A percentile compares a stretch with the other conserved stretches of the same genome.
Evolutionary conservation across 2,329 filamentous ascomycete genomes (phyloP).

Genomic region (Diaporthe australafricana): DNA sequence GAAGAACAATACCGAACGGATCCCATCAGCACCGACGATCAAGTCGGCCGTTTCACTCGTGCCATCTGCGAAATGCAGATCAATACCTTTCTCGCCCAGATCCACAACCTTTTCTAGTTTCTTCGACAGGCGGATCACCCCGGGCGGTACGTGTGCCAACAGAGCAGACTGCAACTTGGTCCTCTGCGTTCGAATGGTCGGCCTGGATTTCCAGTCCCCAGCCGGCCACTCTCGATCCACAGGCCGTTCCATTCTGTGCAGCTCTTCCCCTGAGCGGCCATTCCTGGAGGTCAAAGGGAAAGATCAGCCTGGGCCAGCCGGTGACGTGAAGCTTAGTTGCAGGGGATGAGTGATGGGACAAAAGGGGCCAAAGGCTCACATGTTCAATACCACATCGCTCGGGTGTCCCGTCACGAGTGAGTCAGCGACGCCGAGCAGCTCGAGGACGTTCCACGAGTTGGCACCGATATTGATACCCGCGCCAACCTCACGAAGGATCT

Average conservation of each 20-base stretch:
- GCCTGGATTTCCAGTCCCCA: conserved; percentile 29
- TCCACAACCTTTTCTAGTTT: conserved; percentile 55
- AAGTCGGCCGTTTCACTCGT: conserved; percentile 54
- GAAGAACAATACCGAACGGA: conserved; percentile 53
- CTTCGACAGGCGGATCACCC: conserved; percentile 57
- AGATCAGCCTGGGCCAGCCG: not conserved
- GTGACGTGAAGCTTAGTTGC: too few relatives aligned
- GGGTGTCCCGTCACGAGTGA: conserved; percentile 33
- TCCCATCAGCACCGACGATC: conserved; percentile 64
- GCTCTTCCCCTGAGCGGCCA: conserved; percentile 43
- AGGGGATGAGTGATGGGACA: not conserved
- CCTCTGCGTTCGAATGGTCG: conserved; percentile 40
- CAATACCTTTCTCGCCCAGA: conserved; percentile 48
- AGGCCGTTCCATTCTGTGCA: conserved; percentile 41
- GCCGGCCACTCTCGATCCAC: conserved; percentile 33
- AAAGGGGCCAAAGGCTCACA: not conserved
- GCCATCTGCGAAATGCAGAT: conserved; percentile 59
- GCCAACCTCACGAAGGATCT: conserved; percentile 50
- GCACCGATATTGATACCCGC: conserved; percentile 51
- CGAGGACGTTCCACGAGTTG: conserved; percentile 51
- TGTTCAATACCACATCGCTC: conserved; percentile 33
- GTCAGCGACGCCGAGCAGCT: conserved; percentile 46
- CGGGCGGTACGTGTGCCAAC: conserved; percentile 56
- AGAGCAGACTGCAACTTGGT: conserved; percentile 61
- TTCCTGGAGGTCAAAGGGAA: conserved; percentile 39